Evolutionary conservation across 371 early-diverging fungal species (phyloP), one percentile per base, ranked within the genome.

Genomic region (Mortierella sp.): DNA sequence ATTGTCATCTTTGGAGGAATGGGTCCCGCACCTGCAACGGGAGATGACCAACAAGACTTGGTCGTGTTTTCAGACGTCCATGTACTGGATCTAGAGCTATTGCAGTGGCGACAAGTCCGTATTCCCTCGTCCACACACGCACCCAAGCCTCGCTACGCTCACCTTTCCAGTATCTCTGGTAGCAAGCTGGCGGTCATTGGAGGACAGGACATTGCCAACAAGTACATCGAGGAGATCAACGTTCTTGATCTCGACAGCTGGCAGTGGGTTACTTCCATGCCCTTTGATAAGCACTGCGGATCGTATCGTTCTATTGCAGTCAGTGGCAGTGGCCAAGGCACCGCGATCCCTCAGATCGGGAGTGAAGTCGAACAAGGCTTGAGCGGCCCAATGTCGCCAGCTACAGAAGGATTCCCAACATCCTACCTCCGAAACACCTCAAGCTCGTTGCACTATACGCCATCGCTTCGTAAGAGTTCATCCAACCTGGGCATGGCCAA

Each of bases 141-240:
- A 13, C 93, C 94, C 26, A 84, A 87, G 55, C 86, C 93, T n/a
- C 80, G 94, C 26, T 94, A 93, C 78, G 94, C 94, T 5, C 94
- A 94, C 61, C 69, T 93, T n/a, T 84, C 91, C 47, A 63, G 87
- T 47, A 81, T 87, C 42, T 69, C 84, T 48, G 83, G 81, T n/a
- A 85, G 85, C 67, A 83, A 82, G 31, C 67, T 93, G 46, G 79
- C 92, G 6, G 79, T 93, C 0, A 81, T 94, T 38, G 94, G 94
- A 58, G 94, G 94, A n/a, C 94, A 94, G 78, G 93, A 93, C 53
- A 81, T 92, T 62, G 83, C 82, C 43, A 93, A 91, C 67, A 86
- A 84, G 54, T 94, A 94, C 71, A 81, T 93, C 16, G 89, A 87
- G 47, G 92, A 94, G 64, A 84, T 92, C 67, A 91, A 93, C 56